Evolutionary conservation across 1,284 basidiomycete genomes (phyloP).

Genomic region (Inonotus obliquus): DNA sequence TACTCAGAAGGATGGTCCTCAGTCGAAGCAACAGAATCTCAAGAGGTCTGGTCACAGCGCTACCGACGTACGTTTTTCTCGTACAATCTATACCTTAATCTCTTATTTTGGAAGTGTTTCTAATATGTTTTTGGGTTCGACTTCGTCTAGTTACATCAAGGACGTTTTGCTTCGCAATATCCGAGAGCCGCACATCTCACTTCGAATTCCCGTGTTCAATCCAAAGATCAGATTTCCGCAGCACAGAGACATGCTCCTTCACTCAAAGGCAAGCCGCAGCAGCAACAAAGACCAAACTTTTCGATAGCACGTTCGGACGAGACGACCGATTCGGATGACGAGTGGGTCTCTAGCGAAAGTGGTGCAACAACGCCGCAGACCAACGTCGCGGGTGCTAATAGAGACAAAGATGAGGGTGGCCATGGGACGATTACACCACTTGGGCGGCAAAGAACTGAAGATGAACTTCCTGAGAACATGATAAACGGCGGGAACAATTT

Average conservation of each 20-base stretch:
- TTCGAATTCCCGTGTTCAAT: conserved; percentile 46
- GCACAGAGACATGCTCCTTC: conserved; percentile 30
- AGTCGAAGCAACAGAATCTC: conserved; percentile 19
- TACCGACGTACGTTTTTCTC: conserved; percentile 39
- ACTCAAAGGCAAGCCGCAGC: conserved; percentile 24
- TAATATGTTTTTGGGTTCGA: conserved; percentile 10
- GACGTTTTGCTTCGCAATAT: conserved; percentile 33
- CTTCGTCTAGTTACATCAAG: conserved; percentile 12
- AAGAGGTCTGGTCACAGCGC: conserved; percentile 42
- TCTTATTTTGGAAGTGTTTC: neutral
- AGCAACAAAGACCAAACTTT: conserved; percentile 46
- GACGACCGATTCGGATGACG: conserved; percentile 55
- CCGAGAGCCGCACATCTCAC: conserved; percentile 34
- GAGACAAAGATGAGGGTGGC: conserved; percentile 26
- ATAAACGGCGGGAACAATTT: neutral
- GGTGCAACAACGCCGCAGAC: conserved; percentile 60
- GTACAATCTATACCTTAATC: conserved; percentile 10
- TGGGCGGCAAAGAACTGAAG: neutral
- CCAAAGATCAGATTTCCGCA: conserved; percentile 40
- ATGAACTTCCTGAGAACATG: neutral
- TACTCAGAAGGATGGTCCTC: conserved; percentile 53
- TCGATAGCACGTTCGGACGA: conserved; percentile 47
- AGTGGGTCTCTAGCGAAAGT: conserved; percentile 73
- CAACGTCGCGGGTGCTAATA: conserved; percentile 31
- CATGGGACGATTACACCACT: conserved; percentile 15